Percentiles rank a stretch among this genome's conserved stretches.
These are phyloP conservation scores for Limonomyces culmigenus DNA, from an alignment of 1,284 basidiomycete species.

Conservation along the genomic window DNA sequence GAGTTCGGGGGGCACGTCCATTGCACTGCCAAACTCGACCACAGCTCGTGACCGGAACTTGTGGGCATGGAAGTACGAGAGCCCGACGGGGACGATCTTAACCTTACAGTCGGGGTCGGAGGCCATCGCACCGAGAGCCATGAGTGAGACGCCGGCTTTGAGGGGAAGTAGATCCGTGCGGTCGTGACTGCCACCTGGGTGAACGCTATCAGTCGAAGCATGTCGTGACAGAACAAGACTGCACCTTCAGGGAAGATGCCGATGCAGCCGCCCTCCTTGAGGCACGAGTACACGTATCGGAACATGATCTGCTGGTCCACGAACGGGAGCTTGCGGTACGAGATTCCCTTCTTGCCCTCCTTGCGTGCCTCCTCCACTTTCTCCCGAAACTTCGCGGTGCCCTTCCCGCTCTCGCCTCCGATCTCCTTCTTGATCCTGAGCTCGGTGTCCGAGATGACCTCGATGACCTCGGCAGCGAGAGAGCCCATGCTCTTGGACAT, in stretches of 20 bases:
- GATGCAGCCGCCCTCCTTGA: slow-evolving; percentile 81
- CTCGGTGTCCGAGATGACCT: slow-evolving; percentile 83
- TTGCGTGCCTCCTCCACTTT: slow-evolving; percentile 38
- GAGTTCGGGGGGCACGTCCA: slow-evolving; percentile 76
- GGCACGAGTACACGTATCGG: slow-evolving; percentile 77
- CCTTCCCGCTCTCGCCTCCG: slow-evolving; percentile 66
- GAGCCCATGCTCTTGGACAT: slow-evolving; percentile 74
- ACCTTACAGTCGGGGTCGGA: slow-evolving; percentile 76
- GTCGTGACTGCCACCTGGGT: slow-evolving; percentile 93
- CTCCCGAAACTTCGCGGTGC: slow-evolving; percentile 52
- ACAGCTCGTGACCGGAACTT: slow-evolving; percentile 91
- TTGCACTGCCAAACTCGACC: slow-evolving; percentile 87
- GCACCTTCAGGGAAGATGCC: slow-evolving; percentile 94
- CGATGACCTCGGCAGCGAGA: slow-evolving; percentile 68
- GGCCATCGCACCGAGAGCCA: slow-evolving; percentile 97
- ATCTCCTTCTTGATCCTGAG: slow-evolving; percentile 82
- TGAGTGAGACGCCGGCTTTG: slow-evolving; percentile 91
- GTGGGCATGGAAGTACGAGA: slow-evolving; percentile 93
- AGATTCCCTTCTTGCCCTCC: slow-evolving; percentile 40
- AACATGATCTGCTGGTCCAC: slow-evolving; percentile 95
- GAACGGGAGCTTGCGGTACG: slow-evolving; percentile 68
- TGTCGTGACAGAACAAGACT: slow-evolving; percentile 5
- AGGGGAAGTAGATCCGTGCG: slow-evolving; percentile 87
- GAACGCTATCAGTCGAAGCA: neutral
- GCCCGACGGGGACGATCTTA: slow-evolving; percentile 86